A percentile compares a stretch with the other conserved stretches of the same genome.
Evolutionary conservation across 495 filamentous ascomycete species (phyloP).

Genomic region (Hypoxylon lienhwacheense): DNA sequence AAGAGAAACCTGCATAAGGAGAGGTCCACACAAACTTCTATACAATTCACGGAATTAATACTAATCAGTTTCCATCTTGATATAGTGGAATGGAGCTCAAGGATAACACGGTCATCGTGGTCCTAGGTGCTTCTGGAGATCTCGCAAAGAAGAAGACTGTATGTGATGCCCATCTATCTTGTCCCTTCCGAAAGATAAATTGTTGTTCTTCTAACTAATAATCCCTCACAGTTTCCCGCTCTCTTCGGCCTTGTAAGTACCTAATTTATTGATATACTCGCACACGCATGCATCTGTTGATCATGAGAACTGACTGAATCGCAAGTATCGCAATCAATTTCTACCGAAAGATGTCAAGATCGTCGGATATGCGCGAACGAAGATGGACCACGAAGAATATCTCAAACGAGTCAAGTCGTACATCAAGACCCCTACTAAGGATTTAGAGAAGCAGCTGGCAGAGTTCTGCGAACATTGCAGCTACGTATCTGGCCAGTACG

Average conservation of each 20-base stretch:
- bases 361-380: conserved; percentile 98
- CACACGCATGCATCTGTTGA: neutral
- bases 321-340: conserved; percentile 95
- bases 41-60: neutral
- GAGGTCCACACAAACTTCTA: too few species aligned
- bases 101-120: conserved; percentile 96
- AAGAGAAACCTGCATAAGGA: neutral
- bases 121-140: conserved; percentile 96
- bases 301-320: conserved; percentile 37
- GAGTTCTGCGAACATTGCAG: conserved; percentile 86
- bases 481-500: conserved; percentile 96
- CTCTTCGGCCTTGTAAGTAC: conserved; percentile 92
- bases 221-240: conserved; percentile 77
- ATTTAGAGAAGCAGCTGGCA: conserved; percentile 90
- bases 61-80: conserved; percentile 13
- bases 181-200: conserved; percentile 12
- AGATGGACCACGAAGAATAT: conserved; percentile 98
- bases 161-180: conserved; percentile 41
- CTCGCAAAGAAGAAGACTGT: conserved; percentile 99
- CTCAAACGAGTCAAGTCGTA: conserved; percentile 91
- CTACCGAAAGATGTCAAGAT: conserved; percentile 97
- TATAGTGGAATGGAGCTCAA: conserved; percentile 79
- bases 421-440: conserved; percentile 98
- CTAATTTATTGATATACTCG: neutral
- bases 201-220: conserved; percentile 41